phyloP scores from a whole-genome alignment of 176 grass and related monocot species.

The Oryza coarctata region DNA sequence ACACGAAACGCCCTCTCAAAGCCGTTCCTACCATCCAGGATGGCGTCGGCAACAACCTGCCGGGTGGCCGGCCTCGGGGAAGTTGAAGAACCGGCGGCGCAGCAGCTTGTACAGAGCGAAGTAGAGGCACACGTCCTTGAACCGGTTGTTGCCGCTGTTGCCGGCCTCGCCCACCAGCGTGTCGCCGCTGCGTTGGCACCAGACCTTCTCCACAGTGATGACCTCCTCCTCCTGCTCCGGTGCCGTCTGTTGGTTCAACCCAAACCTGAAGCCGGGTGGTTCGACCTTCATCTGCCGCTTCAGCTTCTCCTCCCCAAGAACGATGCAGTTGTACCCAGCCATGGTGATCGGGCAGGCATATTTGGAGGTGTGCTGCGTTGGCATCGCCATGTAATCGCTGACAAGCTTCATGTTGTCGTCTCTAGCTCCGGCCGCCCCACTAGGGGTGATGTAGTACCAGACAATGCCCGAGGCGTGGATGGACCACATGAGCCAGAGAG shows the following conservation, averaged over 20 bases:
- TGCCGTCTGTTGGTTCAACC: not conserved
- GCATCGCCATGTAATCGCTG: constrained; percentile 28
- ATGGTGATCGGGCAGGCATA: not conserved
- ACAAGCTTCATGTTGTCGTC: constrained; percentile 11
- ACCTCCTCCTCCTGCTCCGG: not conserved
- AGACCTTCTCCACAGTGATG: constrained; percentile 30
- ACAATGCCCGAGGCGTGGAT: too few relatives aligned
- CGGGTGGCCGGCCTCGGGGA: not conserved
- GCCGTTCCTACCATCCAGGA: not conserved
- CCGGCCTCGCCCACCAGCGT: too few relatives aligned
- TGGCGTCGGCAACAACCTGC: not conserved
- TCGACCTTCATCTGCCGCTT: not conserved
- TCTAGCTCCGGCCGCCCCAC: too few relatives aligned
- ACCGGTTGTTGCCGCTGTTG: not conserved
- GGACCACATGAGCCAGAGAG: too few relatives aligned
- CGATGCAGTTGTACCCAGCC: constrained; percentile 40
- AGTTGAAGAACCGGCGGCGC: constrained; percentile 21
- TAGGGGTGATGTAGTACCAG: too few relatives aligned
- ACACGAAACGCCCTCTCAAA: constrained; percentile 14
- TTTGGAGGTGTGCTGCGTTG: not conserved
- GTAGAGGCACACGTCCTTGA: constrained; percentile 33
- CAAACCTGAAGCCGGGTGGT: not conserved
- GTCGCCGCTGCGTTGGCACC: not conserved
- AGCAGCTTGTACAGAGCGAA: constrained; percentile 34
- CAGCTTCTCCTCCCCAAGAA: not conserved